Conservation (phyloP, 208 protist genomes). For the Crithidia bombi region DNA sequence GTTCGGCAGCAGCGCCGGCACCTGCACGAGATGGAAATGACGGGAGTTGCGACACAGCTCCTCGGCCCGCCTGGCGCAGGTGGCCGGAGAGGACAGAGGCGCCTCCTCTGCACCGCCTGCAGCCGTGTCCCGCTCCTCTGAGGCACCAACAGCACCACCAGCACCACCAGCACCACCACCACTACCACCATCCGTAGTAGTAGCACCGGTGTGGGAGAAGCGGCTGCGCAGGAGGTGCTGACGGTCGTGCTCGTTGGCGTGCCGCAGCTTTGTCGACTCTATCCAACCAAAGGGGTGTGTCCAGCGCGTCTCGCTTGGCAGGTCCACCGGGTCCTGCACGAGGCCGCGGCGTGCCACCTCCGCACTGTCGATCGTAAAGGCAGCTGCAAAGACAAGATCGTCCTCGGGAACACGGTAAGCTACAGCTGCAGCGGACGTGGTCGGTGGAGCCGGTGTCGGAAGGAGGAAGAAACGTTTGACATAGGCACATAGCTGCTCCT, state of each 20-base stretch:
- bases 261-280: constrained; percentile 52
- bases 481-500: constrained; percentile 45
- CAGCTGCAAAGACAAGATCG: constrained; percentile 52
- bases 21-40: constrained; percentile 36
- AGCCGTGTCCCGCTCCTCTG: too few species aligned
- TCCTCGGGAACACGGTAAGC: constrained; percentile 22
- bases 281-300: constrained; percentile 65
- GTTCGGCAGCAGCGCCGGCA: constrained; percentile 66
- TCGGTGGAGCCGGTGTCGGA: background rate
- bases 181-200: too few species aligned
- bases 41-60: constrained; percentile 25
- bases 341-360: constrained; percentile 19
- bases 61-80: constrained; percentile 2
- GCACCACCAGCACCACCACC: too few species aligned
- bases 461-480: constrained; percentile 39
- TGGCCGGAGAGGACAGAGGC: background rate
- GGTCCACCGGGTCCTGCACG: constrained; percentile 26
- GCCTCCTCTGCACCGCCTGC: background rate
- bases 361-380: constrained; percentile 49
- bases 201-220: background rate
- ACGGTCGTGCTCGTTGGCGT: constrained; percentile 44
- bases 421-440: background rate
- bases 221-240: constrained; percentile 28
- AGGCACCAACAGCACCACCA: too few species aligned
- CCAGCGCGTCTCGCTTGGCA: constrained; percentile 63